phyloP scores from a whole-genome alignment of 2,329 filamentous ascomycete species.

The Colletotrichum sp. region DNA sequence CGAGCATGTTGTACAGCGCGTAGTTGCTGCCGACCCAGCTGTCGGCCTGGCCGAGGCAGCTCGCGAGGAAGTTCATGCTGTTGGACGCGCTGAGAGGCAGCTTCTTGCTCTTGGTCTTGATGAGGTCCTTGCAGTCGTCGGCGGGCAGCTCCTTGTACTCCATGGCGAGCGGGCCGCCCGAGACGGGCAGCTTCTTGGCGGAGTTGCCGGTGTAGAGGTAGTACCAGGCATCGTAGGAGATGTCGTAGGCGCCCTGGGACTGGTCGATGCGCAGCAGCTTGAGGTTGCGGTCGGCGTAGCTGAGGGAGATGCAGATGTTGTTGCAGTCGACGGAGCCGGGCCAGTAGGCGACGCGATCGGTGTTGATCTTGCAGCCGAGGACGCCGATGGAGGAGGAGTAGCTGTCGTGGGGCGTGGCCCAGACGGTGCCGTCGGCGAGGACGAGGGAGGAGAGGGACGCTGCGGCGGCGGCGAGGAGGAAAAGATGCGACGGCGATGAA shows the following conservation, averaged over 20 bases:
- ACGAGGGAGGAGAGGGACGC: background rate
- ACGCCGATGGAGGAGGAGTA: slow-evolving; percentile 56
- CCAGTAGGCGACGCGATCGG: slow-evolving; percentile 59
- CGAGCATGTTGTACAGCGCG: slow-evolving; percentile 56
- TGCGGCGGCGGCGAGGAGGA: background rate
- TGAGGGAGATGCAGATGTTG: slow-evolving; percentile 46
- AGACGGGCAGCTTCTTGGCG: slow-evolving; percentile 48
- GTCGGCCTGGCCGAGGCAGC: slow-evolving; percentile 42
- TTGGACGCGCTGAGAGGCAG: slow-evolving; percentile 53
- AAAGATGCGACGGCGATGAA: slow-evolving; percentile 5
- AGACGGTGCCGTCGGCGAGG: slow-evolving; percentile 19
- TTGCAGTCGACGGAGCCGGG: slow-evolving; percentile 49
- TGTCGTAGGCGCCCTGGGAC: slow-evolving; percentile 49
- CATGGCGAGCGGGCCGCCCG: slow-evolving; percentile 55
- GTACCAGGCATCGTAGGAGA: slow-evolving; percentile 59
- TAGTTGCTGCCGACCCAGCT: slow-evolving; percentile 56
- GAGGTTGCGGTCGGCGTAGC: slow-evolving; percentile 24
- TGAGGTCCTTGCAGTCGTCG: slow-evolving; percentile 51
- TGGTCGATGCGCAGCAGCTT: slow-evolving; percentile 29
- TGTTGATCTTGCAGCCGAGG: slow-evolving; percentile 57
- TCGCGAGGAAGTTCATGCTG: slow-evolving; percentile 57
- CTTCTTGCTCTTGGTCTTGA: slow-evolving; percentile 44
- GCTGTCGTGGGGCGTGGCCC: slow-evolving; percentile 51
- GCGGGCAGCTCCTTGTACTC: slow-evolving; percentile 48
- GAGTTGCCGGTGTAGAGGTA: slow-evolving; percentile 50